phyloP scores from a whole-genome alignment of 306 rosid species.

The Gastrolobium bilobum region DNA sequence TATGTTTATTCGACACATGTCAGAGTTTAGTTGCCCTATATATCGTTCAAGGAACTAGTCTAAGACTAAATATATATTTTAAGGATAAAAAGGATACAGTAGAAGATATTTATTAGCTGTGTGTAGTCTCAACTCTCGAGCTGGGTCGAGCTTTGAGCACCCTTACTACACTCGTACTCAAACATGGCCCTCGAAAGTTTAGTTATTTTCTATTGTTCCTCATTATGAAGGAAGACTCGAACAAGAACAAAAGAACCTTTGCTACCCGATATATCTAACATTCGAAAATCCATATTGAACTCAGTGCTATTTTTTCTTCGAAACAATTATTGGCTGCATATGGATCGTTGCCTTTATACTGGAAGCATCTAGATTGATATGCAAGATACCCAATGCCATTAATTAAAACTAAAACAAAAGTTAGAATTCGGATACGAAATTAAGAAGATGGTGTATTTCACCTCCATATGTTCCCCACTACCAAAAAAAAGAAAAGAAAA shows the following conservation, averaged over 20 bases:
- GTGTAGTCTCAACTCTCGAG: too few species aligned
- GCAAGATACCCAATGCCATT: constrained; percentile 8
- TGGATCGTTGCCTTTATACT: not conserved
- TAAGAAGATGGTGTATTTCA: constrained; percentile 6
- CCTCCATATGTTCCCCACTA: constrained; percentile 49
- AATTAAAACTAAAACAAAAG: constrained; percentile 5
- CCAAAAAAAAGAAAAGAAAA: not conserved
- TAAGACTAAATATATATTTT: not conserved
- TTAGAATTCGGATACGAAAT: constrained; percentile 6
- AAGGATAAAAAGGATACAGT: not conserved
- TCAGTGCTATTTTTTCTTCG: not conserved
- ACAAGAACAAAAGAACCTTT: constrained; percentile 33
- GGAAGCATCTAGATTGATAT: constrained; percentile 35
- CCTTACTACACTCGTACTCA: not conserved
- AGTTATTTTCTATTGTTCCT: not conserved
- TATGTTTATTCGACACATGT: not conserved
- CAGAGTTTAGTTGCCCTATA: not conserved
- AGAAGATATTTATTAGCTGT: not conserved
- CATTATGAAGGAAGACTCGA: constrained; percentile 20
- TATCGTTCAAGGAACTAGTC: not conserved
- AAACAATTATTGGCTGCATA: constrained; percentile 6
- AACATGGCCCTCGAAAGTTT: not conserved
- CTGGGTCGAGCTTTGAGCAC: not conserved
- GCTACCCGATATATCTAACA: not conserved
- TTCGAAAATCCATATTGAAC: constrained; percentile 7